phyloP scores from a whole-genome alignment of 495 filamentous ascomycete genomes.

The Penicillium cinerascens region DNA sequence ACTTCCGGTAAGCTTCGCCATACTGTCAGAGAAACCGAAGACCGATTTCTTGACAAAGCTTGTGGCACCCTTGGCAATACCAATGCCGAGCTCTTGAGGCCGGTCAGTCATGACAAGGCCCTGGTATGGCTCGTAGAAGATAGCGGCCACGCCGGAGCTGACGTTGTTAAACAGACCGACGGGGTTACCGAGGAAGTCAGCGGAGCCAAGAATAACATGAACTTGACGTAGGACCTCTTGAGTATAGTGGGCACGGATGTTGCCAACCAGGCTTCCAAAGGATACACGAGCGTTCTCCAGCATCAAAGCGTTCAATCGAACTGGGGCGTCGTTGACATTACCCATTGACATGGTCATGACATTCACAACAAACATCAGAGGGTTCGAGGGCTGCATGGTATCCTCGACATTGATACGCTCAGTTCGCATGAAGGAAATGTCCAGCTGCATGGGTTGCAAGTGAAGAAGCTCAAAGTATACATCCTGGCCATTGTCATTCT shows the following conservation, averaged over 20 bases:
- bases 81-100: conserved; percentile 89
- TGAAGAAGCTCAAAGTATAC: conserved; percentile 97
- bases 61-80: conserved; percentile 92
- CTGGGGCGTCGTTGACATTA: conserved; percentile 95
- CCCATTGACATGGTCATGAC: conserved; percentile 98
- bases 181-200: conserved; percentile 97
- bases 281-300: conserved; percentile 94
- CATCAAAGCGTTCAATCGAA: conserved; percentile 89
- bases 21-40: conserved; percentile 91
- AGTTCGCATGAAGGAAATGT: conserved; percentile 94
- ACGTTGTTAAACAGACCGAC: conserved; percentile 98
- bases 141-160: conserved; percentile 92
- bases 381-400: conserved; percentile 77
- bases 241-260: conserved; percentile 89
- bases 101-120: conserved; percentile 93
- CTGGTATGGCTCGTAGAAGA: conserved; percentile 99
- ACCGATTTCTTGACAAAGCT: conserved; percentile 98
- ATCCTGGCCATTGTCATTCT: conserved; percentile 78
- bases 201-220: conserved; percentile 93
- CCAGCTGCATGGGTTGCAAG: conserved; percentile 95
- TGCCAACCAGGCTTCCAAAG: conserved; percentile 73
- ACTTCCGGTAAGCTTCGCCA: conserved; percentile 94
- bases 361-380: conserved; percentile 97
- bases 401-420: conserved; percentile 96
- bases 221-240: conserved; percentile 94